A percentile compares a stretch with the other conserved stretches of the same genome.
phyloP scores from a whole-genome alignment of 495 filamentous ascomycete species.

The Chaetomium tenue region DNA sequence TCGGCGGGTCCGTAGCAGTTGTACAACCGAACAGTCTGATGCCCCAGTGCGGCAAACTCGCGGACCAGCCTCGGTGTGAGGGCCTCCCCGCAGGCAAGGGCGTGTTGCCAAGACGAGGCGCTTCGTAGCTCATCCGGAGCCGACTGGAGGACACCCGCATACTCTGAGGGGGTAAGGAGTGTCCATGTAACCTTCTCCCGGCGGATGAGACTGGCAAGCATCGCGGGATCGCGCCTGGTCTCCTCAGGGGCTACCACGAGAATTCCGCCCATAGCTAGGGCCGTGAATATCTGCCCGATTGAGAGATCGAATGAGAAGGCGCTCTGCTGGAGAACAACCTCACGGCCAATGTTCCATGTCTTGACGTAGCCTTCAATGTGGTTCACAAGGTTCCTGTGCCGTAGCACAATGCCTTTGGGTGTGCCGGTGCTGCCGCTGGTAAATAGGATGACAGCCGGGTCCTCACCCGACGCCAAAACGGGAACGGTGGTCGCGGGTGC shows the following conservation, averaged over 20 bases:
- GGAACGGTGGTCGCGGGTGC: too few relatives aligned
- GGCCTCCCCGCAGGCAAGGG: constrained; percentile 32
- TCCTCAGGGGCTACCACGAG: constrained; percentile 25
- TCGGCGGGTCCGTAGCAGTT: constrained; percentile 4
- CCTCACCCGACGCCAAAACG: neutral
- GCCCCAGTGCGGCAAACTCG: neutral
- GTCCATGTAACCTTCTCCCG: constrained; percentile 32
- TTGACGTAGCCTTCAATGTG: constrained; percentile 21
- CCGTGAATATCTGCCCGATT: constrained; percentile 31
- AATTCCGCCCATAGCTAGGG: constrained; percentile 29
- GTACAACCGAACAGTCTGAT: neutral
- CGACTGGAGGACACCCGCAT: constrained; percentile 21
- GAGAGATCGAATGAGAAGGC: constrained; percentile 36
- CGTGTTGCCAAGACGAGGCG: constrained; percentile 27
- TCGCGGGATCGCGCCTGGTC: constrained; percentile 27
- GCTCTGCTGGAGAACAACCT: constrained; percentile 35
- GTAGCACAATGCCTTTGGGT: constrained; percentile 48
- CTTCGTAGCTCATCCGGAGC: constrained; percentile 17
- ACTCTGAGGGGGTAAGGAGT: constrained; percentile 30
- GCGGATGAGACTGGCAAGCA: constrained; percentile 27
- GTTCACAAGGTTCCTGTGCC: constrained; percentile 28
- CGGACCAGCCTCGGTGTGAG: neutral
- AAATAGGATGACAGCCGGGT: constrained; percentile 30
- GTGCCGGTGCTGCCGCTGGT: constrained; percentile 50
- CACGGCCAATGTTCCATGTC: constrained; percentile 14